These are phyloP conservation scores for Pichia sporocuriosa DNA, from an alignment of 805 yeast genomes.

Conservation along the genomic window DNA sequence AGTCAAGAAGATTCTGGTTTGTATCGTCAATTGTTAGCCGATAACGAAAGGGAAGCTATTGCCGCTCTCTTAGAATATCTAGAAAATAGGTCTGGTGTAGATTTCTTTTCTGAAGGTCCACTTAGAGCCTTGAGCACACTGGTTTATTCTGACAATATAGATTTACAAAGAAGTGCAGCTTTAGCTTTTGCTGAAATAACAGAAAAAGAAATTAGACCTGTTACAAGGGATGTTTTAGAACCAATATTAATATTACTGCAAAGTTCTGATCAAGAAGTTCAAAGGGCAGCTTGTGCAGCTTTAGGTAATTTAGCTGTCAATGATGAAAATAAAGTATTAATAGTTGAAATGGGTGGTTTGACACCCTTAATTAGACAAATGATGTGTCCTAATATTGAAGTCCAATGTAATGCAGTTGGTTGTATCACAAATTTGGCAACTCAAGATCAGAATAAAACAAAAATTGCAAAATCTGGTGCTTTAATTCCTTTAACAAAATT, in stretches of 20 bases:
- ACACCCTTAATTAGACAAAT: slow-evolving; percentile 95
- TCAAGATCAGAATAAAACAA: slow-evolving; percentile 92
- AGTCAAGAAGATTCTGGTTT: slow-evolving; percentile 44
- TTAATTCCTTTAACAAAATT: slow-evolving; percentile 87
- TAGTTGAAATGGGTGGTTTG: slow-evolving; percentile 97
- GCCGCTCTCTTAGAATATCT: slow-evolving; percentile 81
- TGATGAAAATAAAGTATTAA: slow-evolving; percentile 85
- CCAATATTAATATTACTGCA: slow-evolving; percentile 86
- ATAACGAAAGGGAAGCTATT: slow-evolving; percentile 95
- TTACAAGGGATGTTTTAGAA: slow-evolving; percentile 84
- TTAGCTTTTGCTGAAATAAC: slow-evolving; percentile 98
- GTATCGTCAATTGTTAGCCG: slow-evolving; percentile 81
- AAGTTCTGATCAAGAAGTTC: slow-evolving; percentile 87
- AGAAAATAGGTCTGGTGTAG: slow-evolving; percentile 83
- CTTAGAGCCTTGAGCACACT: slow-evolving; percentile 83
- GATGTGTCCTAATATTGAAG: slow-evolving; percentile 96
- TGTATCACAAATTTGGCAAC: slow-evolving; percentile 97
- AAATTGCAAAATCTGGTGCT: slow-evolving; percentile 95
- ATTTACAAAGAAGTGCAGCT: slow-evolving; percentile 94
- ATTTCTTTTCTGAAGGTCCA: slow-evolving; percentile 83
- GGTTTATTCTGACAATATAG: slow-evolving; percentile 91
- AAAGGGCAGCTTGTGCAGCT: slow-evolving; percentile 98
- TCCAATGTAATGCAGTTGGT: slow-evolving; percentile 98
- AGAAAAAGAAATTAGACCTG: slow-evolving; percentile 90
- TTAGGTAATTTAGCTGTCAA: slow-evolving; percentile 97